Conservation (phyloP, 768 basidiomycete genomes). For the Boletus tomentosulus region DNA sequence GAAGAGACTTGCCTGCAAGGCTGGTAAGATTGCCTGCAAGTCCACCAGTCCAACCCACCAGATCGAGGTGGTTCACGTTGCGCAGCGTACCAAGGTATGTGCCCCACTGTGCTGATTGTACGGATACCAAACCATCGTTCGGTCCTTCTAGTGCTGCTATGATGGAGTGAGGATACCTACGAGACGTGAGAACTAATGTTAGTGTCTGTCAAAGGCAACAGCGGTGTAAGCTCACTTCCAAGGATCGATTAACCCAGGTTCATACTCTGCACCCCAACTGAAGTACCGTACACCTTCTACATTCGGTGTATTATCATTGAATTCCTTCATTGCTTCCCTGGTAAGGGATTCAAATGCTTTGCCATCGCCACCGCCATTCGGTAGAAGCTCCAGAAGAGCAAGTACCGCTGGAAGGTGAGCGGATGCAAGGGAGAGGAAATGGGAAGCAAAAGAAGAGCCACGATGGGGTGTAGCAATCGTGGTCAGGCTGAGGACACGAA, state of each 20-base stretch:
- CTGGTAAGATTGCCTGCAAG: conserved; percentile 25
- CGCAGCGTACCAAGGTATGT: conserved; percentile 91
- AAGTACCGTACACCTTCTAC: conserved; percentile 79
- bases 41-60: conserved; percentile 80
- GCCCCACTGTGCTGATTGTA: conserved; percentile 89
- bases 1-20: conserved; percentile 14
- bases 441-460: conserved; percentile 91
- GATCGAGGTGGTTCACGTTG: conserved; percentile 87
- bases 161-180: conserved; percentile 68
- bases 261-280: conserved; percentile 91
- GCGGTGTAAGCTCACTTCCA: conserved; percentile 52
- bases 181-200: background rate
- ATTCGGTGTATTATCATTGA: conserved; percentile 86
- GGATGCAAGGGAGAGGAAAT: conserved; percentile 74
- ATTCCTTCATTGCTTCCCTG: conserved; percentile 75
- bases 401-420: conserved; percentile 66
- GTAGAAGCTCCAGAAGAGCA: conserved; percentile 73
- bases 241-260: conserved; percentile 87
- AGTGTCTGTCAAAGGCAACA: background rate
- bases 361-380: conserved; percentile 93
- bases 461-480: conserved; percentile 95
- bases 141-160: conserved; percentile 85
- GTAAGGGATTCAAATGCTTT: conserved; percentile 90
- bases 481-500: conserved; percentile 81
- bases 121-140: conserved; percentile 91